phyloP scores from a whole-genome alignment of 768 basidiomycete genomes.

The Boletales sp. region DNA sequence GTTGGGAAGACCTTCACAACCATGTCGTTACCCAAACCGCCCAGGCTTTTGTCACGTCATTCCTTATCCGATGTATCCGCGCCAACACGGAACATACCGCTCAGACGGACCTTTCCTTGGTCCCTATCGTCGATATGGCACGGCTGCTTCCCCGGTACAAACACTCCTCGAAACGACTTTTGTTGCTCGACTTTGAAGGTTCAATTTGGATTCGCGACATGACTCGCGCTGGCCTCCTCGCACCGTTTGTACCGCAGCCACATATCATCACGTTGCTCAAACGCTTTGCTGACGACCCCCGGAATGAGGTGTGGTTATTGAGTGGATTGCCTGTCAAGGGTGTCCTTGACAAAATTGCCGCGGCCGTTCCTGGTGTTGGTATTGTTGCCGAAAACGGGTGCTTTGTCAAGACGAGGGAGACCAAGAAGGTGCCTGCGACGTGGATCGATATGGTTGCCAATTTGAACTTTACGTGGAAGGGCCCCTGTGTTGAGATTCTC shows the following conservation, averaged over 20 bases:
- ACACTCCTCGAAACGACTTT: slow-evolving; percentile 58
- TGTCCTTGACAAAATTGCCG: slow-evolving; percentile 60
- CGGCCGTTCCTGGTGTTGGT: slow-evolving; percentile 62
- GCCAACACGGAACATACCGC: slow-evolving; percentile 64
- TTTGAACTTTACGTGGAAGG: slow-evolving; percentile 79
- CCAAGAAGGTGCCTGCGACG: slow-evolving; percentile 27
- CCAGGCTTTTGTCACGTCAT: slow-evolving; percentile 75
- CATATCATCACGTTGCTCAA: slow-evolving; percentile 48
- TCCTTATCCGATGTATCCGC: slow-evolving; percentile 72
- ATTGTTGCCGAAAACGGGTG: slow-evolving; percentile 91
- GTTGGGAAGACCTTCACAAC: slow-evolving; percentile 84
- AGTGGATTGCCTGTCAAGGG: slow-evolving; percentile 68
- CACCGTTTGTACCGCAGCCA: slow-evolving; percentile 38
- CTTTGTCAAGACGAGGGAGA: slow-evolving; percentile 59
- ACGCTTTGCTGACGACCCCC: slow-evolving; percentile 54
- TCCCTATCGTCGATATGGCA: slow-evolving; percentile 41
- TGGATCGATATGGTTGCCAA: slow-evolving; percentile 85
- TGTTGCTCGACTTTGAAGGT: slow-evolving; percentile 78
- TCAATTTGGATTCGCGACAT: slow-evolving; percentile 70
- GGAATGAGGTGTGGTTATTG: slow-evolving; percentile 79
- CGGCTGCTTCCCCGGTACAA: slow-evolving; percentile 66
- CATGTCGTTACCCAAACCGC: slow-evolving; percentile 87
- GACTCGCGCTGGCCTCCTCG: slow-evolving; percentile 40
- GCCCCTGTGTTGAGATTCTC: slow-evolving; percentile 75
- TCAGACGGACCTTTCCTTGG: slow-evolving; percentile 27